phyloP scores from a whole-genome alignment of 2,329 filamentous ascomycete species.

The Penicillium sp. region DNA sequence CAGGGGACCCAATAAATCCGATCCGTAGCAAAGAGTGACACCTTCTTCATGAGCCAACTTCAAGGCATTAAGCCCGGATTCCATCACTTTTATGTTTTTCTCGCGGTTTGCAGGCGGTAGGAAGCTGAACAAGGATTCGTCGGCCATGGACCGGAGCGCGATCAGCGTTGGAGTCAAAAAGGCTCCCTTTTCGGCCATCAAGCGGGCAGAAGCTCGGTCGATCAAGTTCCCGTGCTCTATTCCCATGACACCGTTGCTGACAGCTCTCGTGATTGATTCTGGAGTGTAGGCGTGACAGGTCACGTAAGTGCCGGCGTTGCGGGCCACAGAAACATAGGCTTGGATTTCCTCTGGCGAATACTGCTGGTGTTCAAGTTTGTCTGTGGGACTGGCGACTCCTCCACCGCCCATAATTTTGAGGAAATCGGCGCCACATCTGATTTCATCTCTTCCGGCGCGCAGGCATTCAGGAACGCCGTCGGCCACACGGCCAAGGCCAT shows the following conservation, averaged over 20 bases:
- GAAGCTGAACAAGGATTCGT: conserved; percentile 21
- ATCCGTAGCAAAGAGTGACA: conserved; percentile 54
- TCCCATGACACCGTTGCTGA: conserved; percentile 52
- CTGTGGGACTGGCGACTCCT: conserved; percentile 55
- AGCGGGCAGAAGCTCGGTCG: conserved; percentile 41
- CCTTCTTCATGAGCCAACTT: conserved; percentile 50
- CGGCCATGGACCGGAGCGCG: conserved; percentile 48
- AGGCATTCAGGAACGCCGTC: conserved; percentile 56
- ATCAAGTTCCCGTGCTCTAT: conserved; percentile 53
- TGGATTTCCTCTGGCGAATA: conserved; percentile 55
- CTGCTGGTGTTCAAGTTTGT: conserved; percentile 51
- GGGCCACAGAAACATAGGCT: conserved; percentile 50
- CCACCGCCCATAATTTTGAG: conserved; percentile 60
- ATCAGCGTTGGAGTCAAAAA: conserved; percentile 54
- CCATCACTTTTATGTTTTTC: conserved; percentile 51
- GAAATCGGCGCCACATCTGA: conserved; percentile 56
- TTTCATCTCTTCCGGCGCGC: conserved; percentile 50
- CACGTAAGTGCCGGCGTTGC: conserved; percentile 49
- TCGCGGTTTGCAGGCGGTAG: conserved; percentile 31
- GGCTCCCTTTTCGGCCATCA: conserved; percentile 48
- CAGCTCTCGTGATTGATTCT: conserved; percentile 50
- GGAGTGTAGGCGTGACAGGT: conserved; percentile 58
- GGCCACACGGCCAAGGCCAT: conserved; percentile 40
- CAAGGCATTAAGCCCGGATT: conserved; percentile 46
- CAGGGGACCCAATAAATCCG: conserved; percentile 52